Percentiles rank a stretch among this genome's conserved stretches.
Evolutionary conservation across 148 eudicot genomes (phyloP).

Genomic region (Rhododendron williamsianum): DNA sequence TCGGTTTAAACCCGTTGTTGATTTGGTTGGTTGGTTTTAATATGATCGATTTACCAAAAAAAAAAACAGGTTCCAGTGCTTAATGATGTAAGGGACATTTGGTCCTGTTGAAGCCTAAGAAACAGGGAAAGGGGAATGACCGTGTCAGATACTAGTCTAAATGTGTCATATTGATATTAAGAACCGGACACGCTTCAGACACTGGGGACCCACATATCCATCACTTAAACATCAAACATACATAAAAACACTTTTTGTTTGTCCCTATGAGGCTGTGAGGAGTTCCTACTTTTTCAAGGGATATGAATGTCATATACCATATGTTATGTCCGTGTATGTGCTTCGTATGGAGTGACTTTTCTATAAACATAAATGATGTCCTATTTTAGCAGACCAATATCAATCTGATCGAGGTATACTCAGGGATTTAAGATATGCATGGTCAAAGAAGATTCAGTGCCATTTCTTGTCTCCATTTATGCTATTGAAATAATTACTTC

Average conservation of each 20-base stretch:
- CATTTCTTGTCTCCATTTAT: background rate
- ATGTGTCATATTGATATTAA: background rate
- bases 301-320: background rate
- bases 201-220: background rate
- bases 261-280: background rate
- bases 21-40: no score
- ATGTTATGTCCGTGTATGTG: background rate
- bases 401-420: background rate
- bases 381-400: background rate
- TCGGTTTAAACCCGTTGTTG: no score
- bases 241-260: background rate
- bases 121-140: background rate
- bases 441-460: background rate
- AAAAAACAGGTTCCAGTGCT: background rate
- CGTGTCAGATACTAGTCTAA: background rate
- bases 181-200: background rate
- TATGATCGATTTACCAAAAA: no score
- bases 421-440: background rate
- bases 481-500: background rate
- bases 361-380: background rate
- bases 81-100: background rate
- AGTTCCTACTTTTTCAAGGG: background rate
- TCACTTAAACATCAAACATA: background rate
- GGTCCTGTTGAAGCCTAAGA: background rate
- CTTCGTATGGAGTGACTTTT: background rate